A percentile compares a stretch with the other conserved stretches of the same genome.
phyloP scores from a whole-genome alignment of 768 basidiomycete species.

The Lactarius akahatsu region DNA sequence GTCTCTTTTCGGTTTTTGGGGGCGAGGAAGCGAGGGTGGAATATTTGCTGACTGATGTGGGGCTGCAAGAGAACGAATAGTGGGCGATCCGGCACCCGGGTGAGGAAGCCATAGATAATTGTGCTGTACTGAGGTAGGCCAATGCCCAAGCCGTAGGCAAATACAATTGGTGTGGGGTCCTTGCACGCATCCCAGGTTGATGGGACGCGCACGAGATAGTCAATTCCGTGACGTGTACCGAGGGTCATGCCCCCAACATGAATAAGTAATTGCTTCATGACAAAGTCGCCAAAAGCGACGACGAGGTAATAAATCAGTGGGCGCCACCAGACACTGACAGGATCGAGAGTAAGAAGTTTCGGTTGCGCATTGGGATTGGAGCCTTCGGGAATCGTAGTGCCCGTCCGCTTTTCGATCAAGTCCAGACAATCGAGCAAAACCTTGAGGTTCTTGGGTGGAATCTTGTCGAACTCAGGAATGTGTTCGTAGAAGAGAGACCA shows the following conservation, averaged over 20 bases:
- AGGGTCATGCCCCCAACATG: slow-evolving; percentile 44
- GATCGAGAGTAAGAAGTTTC: slow-evolving; percentile 76
- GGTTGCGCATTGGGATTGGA: slow-evolving; percentile 51
- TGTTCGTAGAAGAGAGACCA: slow-evolving; percentile 79
- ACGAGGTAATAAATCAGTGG: slow-evolving; percentile 65
- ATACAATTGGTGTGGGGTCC: slow-evolving; percentile 70
- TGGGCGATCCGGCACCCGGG: slow-evolving; percentile 61
- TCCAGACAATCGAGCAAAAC: slow-evolving; percentile 61
- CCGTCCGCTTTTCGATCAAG: slow-evolving; percentile 69
- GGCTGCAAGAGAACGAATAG: slow-evolving; percentile 79
- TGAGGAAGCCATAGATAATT: slow-evolving; percentile 59
- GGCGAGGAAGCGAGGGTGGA: slow-evolving; percentile 68
- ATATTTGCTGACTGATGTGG: slow-evolving; percentile 82
- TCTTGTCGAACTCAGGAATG: slow-evolving; percentile 49
- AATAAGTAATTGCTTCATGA: slow-evolving; percentile 46
- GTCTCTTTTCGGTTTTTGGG: slow-evolving; percentile 68
- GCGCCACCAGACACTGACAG: slow-evolving; percentile 62
- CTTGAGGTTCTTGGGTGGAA: slow-evolving; percentile 47
- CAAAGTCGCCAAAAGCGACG: slow-evolving; percentile 49
- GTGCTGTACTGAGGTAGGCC: slow-evolving; percentile 70
- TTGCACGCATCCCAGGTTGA: slow-evolving; percentile 56
- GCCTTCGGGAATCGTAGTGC: slow-evolving; percentile 61
- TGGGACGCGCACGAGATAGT: slow-evolving; percentile 80
- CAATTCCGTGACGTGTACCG: slow-evolving; percentile 60
- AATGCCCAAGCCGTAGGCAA: slow-evolving; percentile 87